Conservation (phyloP, 148 eudicot genomes). For the Nepenthes gracilis region DNA sequence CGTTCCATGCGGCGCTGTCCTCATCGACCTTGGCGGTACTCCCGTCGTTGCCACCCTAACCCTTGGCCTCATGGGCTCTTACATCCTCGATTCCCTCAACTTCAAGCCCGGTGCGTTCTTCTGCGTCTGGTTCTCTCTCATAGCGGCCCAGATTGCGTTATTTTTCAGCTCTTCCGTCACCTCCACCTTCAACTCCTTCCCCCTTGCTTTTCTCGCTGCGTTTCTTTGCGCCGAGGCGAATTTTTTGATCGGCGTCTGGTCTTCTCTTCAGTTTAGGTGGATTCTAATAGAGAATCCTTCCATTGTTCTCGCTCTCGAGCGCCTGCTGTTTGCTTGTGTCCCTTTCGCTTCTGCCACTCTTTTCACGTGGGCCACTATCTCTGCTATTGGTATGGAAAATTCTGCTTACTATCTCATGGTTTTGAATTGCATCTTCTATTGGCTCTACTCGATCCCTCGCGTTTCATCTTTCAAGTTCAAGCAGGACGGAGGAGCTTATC, state of each 20-base stretch:
- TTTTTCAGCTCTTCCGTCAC: conserved; percentile 44
- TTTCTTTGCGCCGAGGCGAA: conserved; percentile 42
- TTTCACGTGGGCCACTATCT: conserved; percentile 78
- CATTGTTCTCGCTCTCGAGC: conserved; percentile 64
- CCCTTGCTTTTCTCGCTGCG: conserved; percentile 38
- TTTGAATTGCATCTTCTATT: conserved; percentile 63
- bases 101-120: conserved; percentile 83
- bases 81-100: conserved; percentile 73
- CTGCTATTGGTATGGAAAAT: conserved; percentile 71
- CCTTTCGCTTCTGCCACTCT: conserved; percentile 48
- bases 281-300: conserved; percentile 80
- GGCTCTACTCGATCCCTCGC: conserved; percentile 79
- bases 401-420: conserved; percentile 68
- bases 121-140: conserved; percentile 72
- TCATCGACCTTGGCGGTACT: conserved; percentile 85
- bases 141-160: conserved; percentile 67
- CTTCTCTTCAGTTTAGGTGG: conserved; percentile 92
- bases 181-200: conserved; percentile 37
- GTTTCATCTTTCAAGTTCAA: conserved; percentile 60
- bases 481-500: conserved; percentile 31
- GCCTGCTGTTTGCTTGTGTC: conserved; percentile 60
- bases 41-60: conserved; percentile 52
- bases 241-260: conserved; percentile 83
- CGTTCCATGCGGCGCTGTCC: conserved; percentile 62
- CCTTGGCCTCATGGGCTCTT: conserved; percentile 56